Evolutionary conservation across 1,284 basidiomycete species (phyloP).

Genomic region (Cryptococcus sp.): DNA sequence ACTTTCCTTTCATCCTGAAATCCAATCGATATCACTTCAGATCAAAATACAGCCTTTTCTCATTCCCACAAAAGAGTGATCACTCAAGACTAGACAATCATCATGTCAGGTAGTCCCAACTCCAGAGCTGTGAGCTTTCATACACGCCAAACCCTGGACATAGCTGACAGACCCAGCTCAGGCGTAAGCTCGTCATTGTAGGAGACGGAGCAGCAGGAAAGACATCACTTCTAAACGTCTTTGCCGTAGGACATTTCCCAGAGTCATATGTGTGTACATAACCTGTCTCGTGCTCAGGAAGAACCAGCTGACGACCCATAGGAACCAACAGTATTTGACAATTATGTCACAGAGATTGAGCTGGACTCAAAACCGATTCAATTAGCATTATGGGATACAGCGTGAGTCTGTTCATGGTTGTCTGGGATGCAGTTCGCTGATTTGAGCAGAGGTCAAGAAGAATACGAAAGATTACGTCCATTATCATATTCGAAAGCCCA

Average conservation of each 20-base stretch:
- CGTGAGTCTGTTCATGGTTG: constrained; percentile 56
- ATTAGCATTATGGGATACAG: constrained; percentile 94
- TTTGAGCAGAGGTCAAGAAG: constrained; percentile 80
- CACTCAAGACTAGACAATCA: constrained; percentile 46
- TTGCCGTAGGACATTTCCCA: constrained; percentile 94
- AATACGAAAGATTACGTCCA: constrained; percentile 91
- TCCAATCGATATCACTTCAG: too few species aligned
- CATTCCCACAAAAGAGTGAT: too few species aligned
- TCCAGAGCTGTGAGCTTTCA: constrained; percentile 2
- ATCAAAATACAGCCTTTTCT: too few species aligned
- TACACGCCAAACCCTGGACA: not conserved
- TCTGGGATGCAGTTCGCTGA: not conserved
- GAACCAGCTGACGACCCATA: constrained; percentile 11
- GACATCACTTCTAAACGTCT: constrained; percentile 54
- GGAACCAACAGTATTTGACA: constrained; percentile 82
- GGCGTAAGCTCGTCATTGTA: constrained; percentile 61
- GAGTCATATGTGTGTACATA: constrained; percentile 71
- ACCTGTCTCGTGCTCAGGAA: not conserved
- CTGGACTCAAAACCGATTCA: constrained; percentile 89
- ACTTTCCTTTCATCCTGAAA: too few species aligned
- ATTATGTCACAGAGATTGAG: constrained; percentile 96
- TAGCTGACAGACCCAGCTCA: constrained; percentile 22
- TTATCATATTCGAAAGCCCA: constrained; percentile 98
- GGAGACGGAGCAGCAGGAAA: constrained; percentile 71
- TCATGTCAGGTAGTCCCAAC: constrained; percentile 48